Base-by-base conservation (phyloP, 2,329 filamentous ascomycete species). In the Aspergillus texensis region DNA sequence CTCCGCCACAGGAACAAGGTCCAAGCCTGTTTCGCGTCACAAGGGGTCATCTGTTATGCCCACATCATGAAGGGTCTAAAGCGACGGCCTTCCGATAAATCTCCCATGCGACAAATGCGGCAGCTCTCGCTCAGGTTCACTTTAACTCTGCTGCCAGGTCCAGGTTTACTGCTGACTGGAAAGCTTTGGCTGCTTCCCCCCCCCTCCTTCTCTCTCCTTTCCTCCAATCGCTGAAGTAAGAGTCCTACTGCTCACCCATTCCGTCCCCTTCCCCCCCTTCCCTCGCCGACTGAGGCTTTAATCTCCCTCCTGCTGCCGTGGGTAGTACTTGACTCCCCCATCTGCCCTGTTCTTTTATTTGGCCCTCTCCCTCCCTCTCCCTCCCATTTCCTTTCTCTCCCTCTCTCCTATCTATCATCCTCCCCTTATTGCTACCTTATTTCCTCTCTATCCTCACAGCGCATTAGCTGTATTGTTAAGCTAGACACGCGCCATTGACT, bases 211-310 rank as follows among this genome's bases (percentile, higher is more conserved):
- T 64, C 66, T 75, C 74, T 54, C 72, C 73, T 74, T 77, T 78
- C 58, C 32, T 55, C 32, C 52, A 55, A 55, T 55, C 28, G 32
- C 52, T 39, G 32, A 36, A 55, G 52, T 55, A 39, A 55, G 12
- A 36, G 58, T 57, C 45, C 34, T 55, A 24, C 46, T 63, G 52
- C 28, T 82, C 81, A 3, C 81, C 85, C 34, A 82, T 81, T 11
- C 79, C 82, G 54, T 84, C 83, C 8, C 79, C 81, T 16, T 79
- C 80, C 11, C 41, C 58, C 65, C 64, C 55, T 62, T 58, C 57
- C 59, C 43, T 79, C 76, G 60, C 30, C 28, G 10, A 55, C 32
- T 55, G 30, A 39, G 52, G 52, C 34, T 55, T 55, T 55, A 28
- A 55, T 55, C 52, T 81, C 80, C 55, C 50, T 81, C 80, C 54